Conservation (phyloP, 2,329 filamentous ascomycete species). For the Nemania sp. region DNA sequence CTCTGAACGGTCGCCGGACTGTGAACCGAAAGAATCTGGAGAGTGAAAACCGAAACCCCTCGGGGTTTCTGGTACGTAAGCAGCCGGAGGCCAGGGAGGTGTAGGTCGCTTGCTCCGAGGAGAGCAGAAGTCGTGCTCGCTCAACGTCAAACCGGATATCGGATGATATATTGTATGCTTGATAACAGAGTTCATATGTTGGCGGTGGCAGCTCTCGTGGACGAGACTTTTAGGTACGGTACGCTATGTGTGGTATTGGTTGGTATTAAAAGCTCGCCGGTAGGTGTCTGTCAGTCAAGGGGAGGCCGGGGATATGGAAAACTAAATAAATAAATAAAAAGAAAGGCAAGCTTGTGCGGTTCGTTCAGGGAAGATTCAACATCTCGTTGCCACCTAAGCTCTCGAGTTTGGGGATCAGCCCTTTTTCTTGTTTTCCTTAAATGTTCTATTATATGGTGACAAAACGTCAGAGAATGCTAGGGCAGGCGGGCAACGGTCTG, state of each 20-base stretch:
- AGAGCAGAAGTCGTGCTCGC: conserved; percentile 38
- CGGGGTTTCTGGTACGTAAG: conserved; percentile 52
- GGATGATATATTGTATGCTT: conserved; percentile 37
- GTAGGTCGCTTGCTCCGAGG: conserved; percentile 38
- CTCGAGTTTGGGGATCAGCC: conserved; percentile 39
- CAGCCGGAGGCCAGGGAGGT: conserved; percentile 36
- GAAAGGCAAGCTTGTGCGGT: conserved; percentile 35
- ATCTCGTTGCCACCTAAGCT: conserved; percentile 38
- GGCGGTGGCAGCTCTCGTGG: conserved; percentile 32
- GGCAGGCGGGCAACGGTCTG: conserved; percentile 43
- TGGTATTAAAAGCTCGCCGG: conserved; percentile 32
- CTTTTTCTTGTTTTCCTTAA: conserved; percentile 41
- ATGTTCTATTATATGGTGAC: conserved; percentile 42
- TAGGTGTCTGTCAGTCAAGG: conserved; percentile 33
- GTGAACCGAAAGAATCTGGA: conserved; percentile 63
- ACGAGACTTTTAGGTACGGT: conserved; percentile 27
- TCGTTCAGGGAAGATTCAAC: conserved; percentile 33
- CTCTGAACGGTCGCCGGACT: conserved; percentile 71
- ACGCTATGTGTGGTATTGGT: conserved; percentile 11
- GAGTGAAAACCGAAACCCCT: conserved; percentile 57
- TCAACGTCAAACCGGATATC: conserved; percentile 34
- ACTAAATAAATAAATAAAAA: conserved; percentile 9
- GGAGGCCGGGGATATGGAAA: conserved; percentile 28
- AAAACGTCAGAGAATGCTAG: conserved; percentile 39
- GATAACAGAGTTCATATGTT: conserved; percentile 45